Percentiles rank a stretch among this genome's conserved stretches.
Evolutionary conservation across 208 protist genomes (phyloP).

Genomic region (Leishmania major): DNA sequence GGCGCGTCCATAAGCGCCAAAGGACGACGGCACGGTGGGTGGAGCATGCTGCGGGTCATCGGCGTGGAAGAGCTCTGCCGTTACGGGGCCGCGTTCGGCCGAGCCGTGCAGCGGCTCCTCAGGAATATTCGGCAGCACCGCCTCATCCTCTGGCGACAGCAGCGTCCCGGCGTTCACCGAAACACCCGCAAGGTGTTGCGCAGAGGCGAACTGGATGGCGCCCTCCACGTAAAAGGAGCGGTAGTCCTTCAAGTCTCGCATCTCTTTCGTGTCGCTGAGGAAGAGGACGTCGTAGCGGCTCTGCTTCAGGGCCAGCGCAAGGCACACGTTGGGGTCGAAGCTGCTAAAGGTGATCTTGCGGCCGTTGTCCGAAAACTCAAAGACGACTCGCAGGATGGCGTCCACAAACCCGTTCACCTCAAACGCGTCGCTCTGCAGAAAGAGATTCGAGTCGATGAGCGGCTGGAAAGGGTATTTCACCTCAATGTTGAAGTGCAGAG

Average conservation of each 20-base stretch:
- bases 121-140: constrained; percentile 16
- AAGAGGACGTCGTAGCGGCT: constrained; percentile 85
- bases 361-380: constrained; percentile 49
- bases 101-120: constrained; percentile 19
- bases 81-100: constrained; percentile 21
- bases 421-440: constrained; percentile 73
- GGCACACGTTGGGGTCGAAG: constrained; percentile 80
- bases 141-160: constrained; percentile 30
- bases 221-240: constrained; percentile 72
- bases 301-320: constrained; percentile 74
- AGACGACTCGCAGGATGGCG: constrained; percentile 67
- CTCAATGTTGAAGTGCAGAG: constrained; percentile 71
- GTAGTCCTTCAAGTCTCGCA: constrained; percentile 81
- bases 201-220: constrained; percentile 70
- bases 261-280: constrained; percentile 68
- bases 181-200: constrained; percentile 70
- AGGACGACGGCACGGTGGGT: constrained; percentile 32
- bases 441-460: constrained; percentile 68
- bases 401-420: constrained; percentile 86
- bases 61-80: constrained; percentile 28
- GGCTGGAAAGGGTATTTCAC: constrained; percentile 85
- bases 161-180: constrained; percentile 71
- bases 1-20: constrained; percentile 38
- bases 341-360: constrained; percentile 81
- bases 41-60: constrained; percentile 23